A percentile compares a stretch with the other conserved stretches of the same genome.
These are phyloP conservation scores for Haberlea rhodopensis DNA, from an alignment of 257 asterid species.

Conservation along the genomic window DNA sequence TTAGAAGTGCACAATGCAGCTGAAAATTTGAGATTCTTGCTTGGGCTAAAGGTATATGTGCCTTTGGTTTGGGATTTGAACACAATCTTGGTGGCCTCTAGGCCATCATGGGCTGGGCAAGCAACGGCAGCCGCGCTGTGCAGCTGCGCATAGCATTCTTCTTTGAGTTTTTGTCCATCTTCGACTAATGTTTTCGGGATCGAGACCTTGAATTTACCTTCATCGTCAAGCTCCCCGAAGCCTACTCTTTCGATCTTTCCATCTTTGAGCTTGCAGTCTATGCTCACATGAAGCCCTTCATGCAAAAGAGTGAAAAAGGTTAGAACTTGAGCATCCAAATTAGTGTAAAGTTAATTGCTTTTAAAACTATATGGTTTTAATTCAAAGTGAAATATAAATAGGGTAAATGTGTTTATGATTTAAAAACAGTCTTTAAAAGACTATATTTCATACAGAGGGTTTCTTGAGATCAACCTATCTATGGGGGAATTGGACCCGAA, in stretches of 20 bases:
- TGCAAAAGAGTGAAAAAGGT: background rate
- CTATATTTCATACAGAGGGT: too few species aligned
- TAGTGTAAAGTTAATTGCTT: background rate
- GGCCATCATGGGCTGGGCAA: slow-evolving; percentile 63
- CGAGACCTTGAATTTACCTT: slow-evolving; percentile 66
- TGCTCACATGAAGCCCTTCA: slow-evolving; percentile 70
- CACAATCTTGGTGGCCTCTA: slow-evolving; percentile 57
- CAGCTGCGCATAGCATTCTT: slow-evolving; percentile 82
- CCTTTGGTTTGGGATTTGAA: slow-evolving; percentile 35
- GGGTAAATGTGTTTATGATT: too few species aligned
- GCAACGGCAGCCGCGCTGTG: slow-evolving; percentile 64
- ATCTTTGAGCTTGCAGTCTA: slow-evolving; percentile 67
- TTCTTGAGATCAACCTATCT: too few species aligned
- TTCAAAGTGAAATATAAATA: too few species aligned
- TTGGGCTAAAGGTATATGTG: slow-evolving; percentile 44
- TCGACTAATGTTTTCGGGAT: slow-evolving; percentile 43
- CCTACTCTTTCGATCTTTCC: slow-evolving; percentile 58
- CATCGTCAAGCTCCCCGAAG: slow-evolving; percentile 46
- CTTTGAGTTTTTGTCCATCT: slow-evolving; percentile 45
- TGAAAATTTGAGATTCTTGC: slow-evolving; percentile 57
- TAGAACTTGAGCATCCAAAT: background rate
- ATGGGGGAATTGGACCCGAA: too few species aligned
- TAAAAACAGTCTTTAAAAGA: too few species aligned
- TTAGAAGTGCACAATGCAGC: slow-evolving; percentile 71
- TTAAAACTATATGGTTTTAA: background rate